Base-by-base conservation (phyloP, 2,329 filamentous ascomycete genomes). In the Cladosporium oxysporum region DNA sequence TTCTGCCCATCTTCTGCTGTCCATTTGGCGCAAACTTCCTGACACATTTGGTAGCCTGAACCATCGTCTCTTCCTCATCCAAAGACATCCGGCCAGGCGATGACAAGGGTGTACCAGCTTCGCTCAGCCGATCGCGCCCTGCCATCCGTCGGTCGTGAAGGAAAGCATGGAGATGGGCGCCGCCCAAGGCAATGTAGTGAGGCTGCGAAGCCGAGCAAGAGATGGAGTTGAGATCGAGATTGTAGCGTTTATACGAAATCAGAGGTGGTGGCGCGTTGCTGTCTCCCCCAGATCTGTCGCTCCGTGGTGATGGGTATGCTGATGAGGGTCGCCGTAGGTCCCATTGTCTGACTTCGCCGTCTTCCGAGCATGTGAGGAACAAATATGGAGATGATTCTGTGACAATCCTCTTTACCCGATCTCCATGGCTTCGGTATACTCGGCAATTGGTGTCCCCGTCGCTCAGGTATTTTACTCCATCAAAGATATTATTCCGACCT, bases 351-450 rank as follows among this genome's bases (percentile, higher is more conserved):
- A 90, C 87, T 69, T 90, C 88, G 29, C 88, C 88, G 75, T 90
- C 88, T 72, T 90, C 88, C 0, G 87, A 89, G 74, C 88, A 90
- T 0, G 87, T 90, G 64, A 90, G 76, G 72, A 90, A 90, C n/a
- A 89, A 81, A 74, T 87, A 82, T 0, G 88, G 88, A 3, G 86
- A 90, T 6, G 86, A 87, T 72, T 90, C 88, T 0, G 88, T 90
- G 37, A 90, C 87, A 58, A 90, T 89, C 37, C 88, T 82, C 78
- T 90, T 90, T 33, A 88, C 88, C 12, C 88, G 82, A 72, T 90
- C 87, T 8, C 82, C 83, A 73, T 90, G 88, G 66, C 85, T 88
- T 65, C 83, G 80, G 74, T 89, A 90, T 7, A 89, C 83, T 67
- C 87, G 83, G 60, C 83, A 81, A 70, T 88, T 88, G 31, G 87